Evolutionary conservation across 1,139 yeast genomes (phyloP).

Genomic region (Kodamaea sp.): DNA sequence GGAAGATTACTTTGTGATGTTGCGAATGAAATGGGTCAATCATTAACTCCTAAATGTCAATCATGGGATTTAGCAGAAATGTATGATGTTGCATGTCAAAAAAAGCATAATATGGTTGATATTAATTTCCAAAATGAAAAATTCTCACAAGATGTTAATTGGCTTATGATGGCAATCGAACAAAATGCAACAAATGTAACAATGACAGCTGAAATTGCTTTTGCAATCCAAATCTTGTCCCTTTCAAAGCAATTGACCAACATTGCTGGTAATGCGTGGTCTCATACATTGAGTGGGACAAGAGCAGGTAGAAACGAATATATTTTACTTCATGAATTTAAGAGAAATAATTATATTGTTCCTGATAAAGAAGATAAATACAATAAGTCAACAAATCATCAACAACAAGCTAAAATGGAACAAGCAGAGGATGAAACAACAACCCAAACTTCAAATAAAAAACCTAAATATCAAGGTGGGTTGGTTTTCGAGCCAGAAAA

Average conservation of each 20-base stretch:
- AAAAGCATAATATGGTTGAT: constrained; percentile 61
- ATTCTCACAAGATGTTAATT: constrained; percentile 64
- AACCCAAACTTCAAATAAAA: constrained; percentile 55
- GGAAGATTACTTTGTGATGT: constrained; percentile 92
- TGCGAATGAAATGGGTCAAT: constrained; percentile 93
- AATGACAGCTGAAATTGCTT: constrained; percentile 74
- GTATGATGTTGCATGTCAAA: constrained; percentile 71
- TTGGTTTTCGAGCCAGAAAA: constrained; percentile 95
- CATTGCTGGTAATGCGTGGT: constrained; percentile 97
- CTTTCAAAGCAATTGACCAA: constrained; percentile 88
- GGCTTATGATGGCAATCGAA: constrained; percentile 63
- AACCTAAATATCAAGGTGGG: constrained; percentile 93
- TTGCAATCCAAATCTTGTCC: constrained; percentile 79
- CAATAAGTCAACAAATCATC: constrained; percentile 39
- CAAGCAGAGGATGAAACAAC: constrained; percentile 45
- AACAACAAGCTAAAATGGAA: constrained; percentile 39
- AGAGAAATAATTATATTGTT: constrained; percentile 72
- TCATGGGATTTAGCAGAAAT: constrained; percentile 96
- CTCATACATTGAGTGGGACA: constrained; percentile 90
- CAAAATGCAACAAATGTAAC: constrained; percentile 69
- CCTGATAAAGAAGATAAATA: constrained; percentile 77
- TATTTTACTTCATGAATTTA: constrained; percentile 88
- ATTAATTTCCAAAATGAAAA: constrained; percentile 67
- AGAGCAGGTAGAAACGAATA: constrained; percentile 96
- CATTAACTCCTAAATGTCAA: constrained; percentile 86